A percentile compares a stretch with the other conserved stretches of the same genome.
These are phyloP conservation scores for Rhodotorula sp. DNA, from an alignment of 1,284 basidiomycete genomes.

Conservation along the genomic window DNA sequence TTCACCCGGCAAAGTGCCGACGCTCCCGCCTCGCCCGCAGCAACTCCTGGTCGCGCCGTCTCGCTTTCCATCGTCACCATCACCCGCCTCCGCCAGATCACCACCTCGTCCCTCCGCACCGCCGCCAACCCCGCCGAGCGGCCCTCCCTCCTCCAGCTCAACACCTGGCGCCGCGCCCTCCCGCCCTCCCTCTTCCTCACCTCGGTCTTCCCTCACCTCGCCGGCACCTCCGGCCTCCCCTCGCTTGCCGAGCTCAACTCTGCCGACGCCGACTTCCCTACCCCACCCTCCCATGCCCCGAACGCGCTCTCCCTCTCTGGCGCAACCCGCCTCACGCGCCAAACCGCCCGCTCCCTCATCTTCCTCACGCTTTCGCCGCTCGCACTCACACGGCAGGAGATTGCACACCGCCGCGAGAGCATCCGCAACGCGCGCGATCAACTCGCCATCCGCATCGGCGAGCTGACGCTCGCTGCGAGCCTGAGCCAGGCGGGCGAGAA, in stretches of 20 bases:
- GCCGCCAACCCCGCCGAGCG: background rate
- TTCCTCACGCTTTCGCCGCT: slow-evolving; percentile 45
- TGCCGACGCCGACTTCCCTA: background rate
- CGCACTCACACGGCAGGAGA: slow-evolving; percentile 44
- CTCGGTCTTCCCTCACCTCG: slow-evolving; percentile 46
- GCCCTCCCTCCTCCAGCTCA: slow-evolving; percentile 30
- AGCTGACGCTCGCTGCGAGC: slow-evolving; percentile 29
- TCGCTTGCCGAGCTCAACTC: slow-evolving; percentile 17
- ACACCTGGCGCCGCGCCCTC: slow-evolving; percentile 34
- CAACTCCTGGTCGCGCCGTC: slow-evolving; percentile 18
- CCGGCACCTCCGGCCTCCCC: slow-evolving; percentile 18
- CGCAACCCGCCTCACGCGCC: slow-evolving; percentile 22
- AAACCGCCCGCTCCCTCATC: slow-evolving; percentile 37
- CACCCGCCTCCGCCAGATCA: slow-evolving; percentile 31
- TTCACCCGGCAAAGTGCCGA: background rate
- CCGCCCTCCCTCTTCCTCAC: slow-evolving; percentile 46
- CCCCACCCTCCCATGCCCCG: background rate
- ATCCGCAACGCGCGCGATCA: slow-evolving; percentile 30
- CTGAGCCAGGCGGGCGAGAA: background rate
- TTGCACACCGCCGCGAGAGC: slow-evolving; percentile 29
- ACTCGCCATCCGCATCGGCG: slow-evolving; percentile 41
- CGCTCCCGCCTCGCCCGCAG: slow-evolving; percentile 7
- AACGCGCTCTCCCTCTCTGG: slow-evolving; percentile 12
- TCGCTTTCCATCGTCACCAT: slow-evolving; percentile 25
- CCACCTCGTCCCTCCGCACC: slow-evolving; percentile 16